phyloP scores from a whole-genome alignment of 31 red algal genomes.

The Odonthalia washingtoniensis region DNA sequence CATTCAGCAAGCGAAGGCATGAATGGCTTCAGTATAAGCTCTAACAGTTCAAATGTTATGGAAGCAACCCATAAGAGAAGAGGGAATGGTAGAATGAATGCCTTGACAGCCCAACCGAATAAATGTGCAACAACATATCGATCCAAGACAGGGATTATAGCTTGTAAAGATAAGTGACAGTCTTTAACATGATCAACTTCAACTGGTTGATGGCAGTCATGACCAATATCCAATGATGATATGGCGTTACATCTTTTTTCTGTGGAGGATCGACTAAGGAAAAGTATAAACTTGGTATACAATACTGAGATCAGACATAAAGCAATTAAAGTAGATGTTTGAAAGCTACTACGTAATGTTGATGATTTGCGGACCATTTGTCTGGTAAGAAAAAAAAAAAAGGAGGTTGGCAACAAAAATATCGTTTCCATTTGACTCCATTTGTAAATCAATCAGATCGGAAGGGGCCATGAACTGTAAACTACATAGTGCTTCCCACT shows the following conservation, averaged over 20 bases:
- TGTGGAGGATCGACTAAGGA: not conserved
- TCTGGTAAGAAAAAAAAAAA: too few relatives aligned
- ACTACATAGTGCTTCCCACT: too few relatives aligned
- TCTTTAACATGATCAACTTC: not conserved
- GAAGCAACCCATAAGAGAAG: conserved; percentile 47
- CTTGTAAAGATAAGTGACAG: not conserved
- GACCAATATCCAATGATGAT: not conserved
- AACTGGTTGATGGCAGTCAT: not conserved
- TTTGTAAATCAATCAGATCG: too few relatives aligned
- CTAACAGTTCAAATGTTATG: conserved; percentile 61
- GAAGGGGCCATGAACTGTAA: too few relatives aligned
- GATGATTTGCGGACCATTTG: too few relatives aligned
- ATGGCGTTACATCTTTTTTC: not conserved
- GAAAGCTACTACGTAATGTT: too few relatives aligned
- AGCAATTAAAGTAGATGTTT: too few relatives aligned
- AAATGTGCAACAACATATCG: conserved; percentile 44
- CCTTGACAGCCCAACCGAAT: conserved; percentile 64
- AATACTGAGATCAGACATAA: too few relatives aligned
- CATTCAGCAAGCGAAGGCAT: conserved; percentile 66
- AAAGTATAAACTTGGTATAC: not conserved
- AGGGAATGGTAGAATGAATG: conserved; percentile 58
- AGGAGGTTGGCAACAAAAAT: too few relatives aligned
- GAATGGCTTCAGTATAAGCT: conserved; percentile 31
- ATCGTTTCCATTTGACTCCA: too few relatives aligned
- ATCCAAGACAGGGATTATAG: not conserved